Base-by-base conservation (phyloP, 805 yeast genomes). In the Sugiyamaella chiloensis region DNA sequence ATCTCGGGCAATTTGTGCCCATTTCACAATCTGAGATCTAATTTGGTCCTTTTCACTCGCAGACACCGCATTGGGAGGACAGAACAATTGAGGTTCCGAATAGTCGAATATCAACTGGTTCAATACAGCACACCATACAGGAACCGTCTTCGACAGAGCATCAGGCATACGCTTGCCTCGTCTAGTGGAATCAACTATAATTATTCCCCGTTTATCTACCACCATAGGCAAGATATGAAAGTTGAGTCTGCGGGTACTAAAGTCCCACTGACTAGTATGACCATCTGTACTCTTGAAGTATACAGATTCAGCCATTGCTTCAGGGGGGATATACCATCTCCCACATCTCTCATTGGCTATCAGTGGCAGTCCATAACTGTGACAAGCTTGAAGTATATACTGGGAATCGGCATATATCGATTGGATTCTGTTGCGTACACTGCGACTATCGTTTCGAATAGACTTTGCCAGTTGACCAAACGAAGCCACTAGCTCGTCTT, bases 221-320 rank as follows among this genome's bases (percentile, higher is more conserved):
- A 23, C 16, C 0, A 76, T 40, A 0, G 79, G 77, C 2, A 88
- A 58, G 2, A 89, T 61, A 59, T 88, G 95, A 49, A 86, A 68
- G 63, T 89, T 89, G 31, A 88, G 66, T 39, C 97, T 66, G 42
- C 95, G 70, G 14, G 79, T 64, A 27, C 87, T 82, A 58, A 89
- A 88, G 26, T 75, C 73, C 96, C 96, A 89, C 54, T 86, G 81
- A 46, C 76, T 75, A 0, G 79, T 80, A 59, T 89, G 97, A 0
- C 97, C 97, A 66, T 89, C 96, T 0, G 96, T 89, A 21, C 95
- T 85, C 60, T 89, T 89, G 68, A 89, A 89, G 59, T 89, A 88
- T 14, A 82, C 77, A 0, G 83, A 71, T 3, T 75, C 79, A 0
- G 46, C 37, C 20, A 65, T 68, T 0, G 54, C 40, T 0, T 51